These are phyloP conservation scores for Cyclotella baltica DNA, from an alignment of 108 stramenopile genomes.

Conservation along the genomic window DNA sequence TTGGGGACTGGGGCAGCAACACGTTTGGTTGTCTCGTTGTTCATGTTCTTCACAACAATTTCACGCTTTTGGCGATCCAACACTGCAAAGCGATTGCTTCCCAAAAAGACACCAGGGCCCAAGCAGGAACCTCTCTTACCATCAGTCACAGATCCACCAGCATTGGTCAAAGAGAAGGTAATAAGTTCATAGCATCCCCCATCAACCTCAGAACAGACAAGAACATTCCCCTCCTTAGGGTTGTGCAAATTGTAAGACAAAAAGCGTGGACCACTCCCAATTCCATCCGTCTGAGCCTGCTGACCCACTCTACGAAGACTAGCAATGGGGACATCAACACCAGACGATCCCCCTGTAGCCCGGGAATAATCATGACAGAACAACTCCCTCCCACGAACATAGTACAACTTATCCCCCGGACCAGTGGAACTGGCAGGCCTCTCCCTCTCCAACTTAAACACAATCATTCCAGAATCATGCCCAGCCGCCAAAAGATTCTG, in stretches of 20 bases:
- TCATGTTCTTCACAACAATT: slow-evolving; percentile 95
- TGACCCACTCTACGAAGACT: slow-evolving; percentile 91
- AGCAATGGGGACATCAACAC: slow-evolving; percentile 92
- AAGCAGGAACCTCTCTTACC: slow-evolving; percentile 92
- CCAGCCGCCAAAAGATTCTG: slow-evolving; percentile 99
- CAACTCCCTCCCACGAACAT: slow-evolving; percentile 96
- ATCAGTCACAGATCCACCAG: slow-evolving; percentile 87
- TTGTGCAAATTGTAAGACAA: slow-evolving; percentile 96
- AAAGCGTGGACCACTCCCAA: slow-evolving; percentile 91
- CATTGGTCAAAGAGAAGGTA: slow-evolving; percentile 83
- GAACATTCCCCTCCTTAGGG: slow-evolving; percentile 90
- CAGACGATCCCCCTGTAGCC: slow-evolving; percentile 61
- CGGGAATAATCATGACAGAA: slow-evolving; percentile 92
- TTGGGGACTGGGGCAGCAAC: slow-evolving; percentile 91
- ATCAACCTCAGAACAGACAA: slow-evolving; percentile 91
- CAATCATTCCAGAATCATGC: slow-evolving; percentile 99
- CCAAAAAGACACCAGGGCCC: slow-evolving; percentile 94
- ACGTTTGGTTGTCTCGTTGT: slow-evolving; percentile 95
- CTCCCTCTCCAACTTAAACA: slow-evolving; percentile 99
- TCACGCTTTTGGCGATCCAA: slow-evolving; percentile 93
- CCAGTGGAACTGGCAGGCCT: slow-evolving; percentile 91
- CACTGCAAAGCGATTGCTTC: slow-evolving; percentile 95
- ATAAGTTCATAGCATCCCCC: slow-evolving; percentile 97
- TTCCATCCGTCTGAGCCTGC: slow-evolving; percentile 92
- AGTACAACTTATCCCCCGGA: slow-evolving; percentile 86